Base-by-base conservation (phyloP, 164 flowering plant genomes). In the Cinnamomum micranthum region DNA sequence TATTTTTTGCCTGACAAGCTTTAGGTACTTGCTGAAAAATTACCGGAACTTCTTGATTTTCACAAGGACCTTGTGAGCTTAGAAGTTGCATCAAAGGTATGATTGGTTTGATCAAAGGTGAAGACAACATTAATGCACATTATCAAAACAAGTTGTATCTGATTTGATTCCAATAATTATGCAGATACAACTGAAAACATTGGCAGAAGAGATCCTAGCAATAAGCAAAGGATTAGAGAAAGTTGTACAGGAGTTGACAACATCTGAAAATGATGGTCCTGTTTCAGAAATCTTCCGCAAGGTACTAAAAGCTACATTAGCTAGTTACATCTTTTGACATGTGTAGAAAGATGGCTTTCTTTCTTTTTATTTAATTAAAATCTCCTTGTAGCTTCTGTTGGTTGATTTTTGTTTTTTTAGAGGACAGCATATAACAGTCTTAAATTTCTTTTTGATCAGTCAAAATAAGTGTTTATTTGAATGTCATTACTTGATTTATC, bases 171-270 rank as follows among this genome's bases (percentile, higher is more conserved):
- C 41, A 64, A 63, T 68, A 47, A 31, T 22, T 55, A 2, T 81
- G 23, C 89, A 96, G 99, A 87, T 96, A 78, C 99, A 96, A 88
- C 69, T 96, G 83, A 96, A 92, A 78, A 85, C 75, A 76, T 84
- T 96, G 86, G 99, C 98, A 50, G 99, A 96, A 87, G 99, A 96
- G 85, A 96, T 94, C 98, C 97, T 92, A 84, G 93, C 99, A 47
- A 86, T 96, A 64, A 94, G 87, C 86, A 96, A 94, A 86, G 99
- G 99, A 24, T 80, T 96, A n/a, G 99, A 96, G 90, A 96, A 91
- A 82, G 95, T 96, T 77, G 87, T 87, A 23, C 97, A 92, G 81
- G 99, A 96, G 84, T 76, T 96, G 83, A 84, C 91, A 65, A 81
- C 88, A 50, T 86, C 98, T 51, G 97, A 92, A 82, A 89, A 86